Evolutionary conservation across 495 filamentous ascomycete genomes (phyloP).

Genomic region (Massariosphaeria phaeospora): DNA sequence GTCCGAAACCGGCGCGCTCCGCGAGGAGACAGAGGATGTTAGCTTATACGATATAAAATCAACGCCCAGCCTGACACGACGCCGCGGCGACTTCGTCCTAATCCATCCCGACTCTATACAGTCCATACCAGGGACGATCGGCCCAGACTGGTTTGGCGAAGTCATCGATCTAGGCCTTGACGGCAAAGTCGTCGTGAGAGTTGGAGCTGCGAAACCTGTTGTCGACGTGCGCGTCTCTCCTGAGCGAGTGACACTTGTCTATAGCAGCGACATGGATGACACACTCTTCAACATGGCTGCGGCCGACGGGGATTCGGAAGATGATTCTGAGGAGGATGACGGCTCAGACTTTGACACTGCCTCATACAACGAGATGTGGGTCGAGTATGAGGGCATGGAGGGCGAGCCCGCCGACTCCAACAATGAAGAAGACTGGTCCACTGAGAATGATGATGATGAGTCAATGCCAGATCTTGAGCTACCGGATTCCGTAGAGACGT

Average conservation of each 20-base stretch:
- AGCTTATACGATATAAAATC: conserved; percentile 55
- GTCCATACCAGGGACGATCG: neutral
- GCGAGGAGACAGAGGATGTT: conserved; percentile 45
- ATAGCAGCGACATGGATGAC: conserved; percentile 30
- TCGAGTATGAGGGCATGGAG: conserved; percentile 34
- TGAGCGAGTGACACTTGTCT: conserved; percentile 45
- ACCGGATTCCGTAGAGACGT: conserved; percentile 16
- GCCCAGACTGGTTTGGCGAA: conserved; percentile 46
- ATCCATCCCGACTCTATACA: conserved; percentile 33
- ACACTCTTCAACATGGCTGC: conserved; percentile 38
- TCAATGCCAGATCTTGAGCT: conserved; percentile 30
- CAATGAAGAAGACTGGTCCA: conserved; percentile 37
- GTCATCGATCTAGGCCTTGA: conserved; percentile 52
- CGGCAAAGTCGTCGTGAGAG: conserved; percentile 50
- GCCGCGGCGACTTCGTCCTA: conserved; percentile 50
- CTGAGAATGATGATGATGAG: conserved; percentile 42
- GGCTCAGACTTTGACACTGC: conserved; percentile 29
- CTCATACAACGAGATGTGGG: conserved; percentile 27
- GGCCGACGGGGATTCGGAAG: conserved; percentile 29
- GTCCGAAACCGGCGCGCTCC: conserved; percentile 39
- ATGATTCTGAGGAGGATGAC: conserved; percentile 37
- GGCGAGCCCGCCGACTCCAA: conserved; percentile 26
- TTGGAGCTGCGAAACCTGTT: conserved; percentile 47
- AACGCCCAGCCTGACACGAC: conserved; percentile 43
- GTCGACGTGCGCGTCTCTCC: conserved; percentile 47